Evolutionary conservation across 257 asterid genomes (phyloP), one percentile per base, ranked within the genome.

Genomic region (Verbena officinalis): DNA sequence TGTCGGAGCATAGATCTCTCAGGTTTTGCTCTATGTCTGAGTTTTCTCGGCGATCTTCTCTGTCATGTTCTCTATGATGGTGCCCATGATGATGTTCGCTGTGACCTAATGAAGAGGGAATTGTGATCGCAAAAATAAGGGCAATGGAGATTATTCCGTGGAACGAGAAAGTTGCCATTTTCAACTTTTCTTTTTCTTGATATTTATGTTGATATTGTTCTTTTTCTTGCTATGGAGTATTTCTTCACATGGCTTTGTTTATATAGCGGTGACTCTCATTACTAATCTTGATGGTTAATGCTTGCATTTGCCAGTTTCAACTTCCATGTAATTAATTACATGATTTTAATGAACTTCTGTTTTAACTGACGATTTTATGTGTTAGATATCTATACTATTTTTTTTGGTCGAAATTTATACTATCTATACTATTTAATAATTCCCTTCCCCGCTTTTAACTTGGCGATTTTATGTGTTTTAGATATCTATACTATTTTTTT

Each of bases 1-100:
- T 64, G 5, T 63, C 19, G 40, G 65, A 64, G 65, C 75, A 58
- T 50, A 69, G 65, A 4, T 70, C 70, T 36, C 66, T 15, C n/a
- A 64, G 42, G 33, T 33, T 17, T 9, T 42, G 20, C 30, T 51
- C 60, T 0, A 15, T 12, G 1, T 61, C 69, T 24, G 62, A 44
- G 2, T 27, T 5, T 2, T 27, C 33, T 27, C 33, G 2, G 33
- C 5, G 33, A 27, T 27, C 4, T n/a, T n/a, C n/a, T n/a, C n/a
- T n/a, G 5, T 27, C 4, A 27, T 27, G 33, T 5, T 5, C 5
- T 27, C 33, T 27, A 5, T 27, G 33, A 5, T 27, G 33, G 33
- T 27, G 33, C n/a, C n/a, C n/a, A 5, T 27, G 33, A 5, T 27
- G 33, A 5, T 27, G 33, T 2, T 27, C 23, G 50, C 1, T 36